phyloP scores from a whole-genome alignment of 306 rosid species.

The Castanopsis chinensis region DNA sequence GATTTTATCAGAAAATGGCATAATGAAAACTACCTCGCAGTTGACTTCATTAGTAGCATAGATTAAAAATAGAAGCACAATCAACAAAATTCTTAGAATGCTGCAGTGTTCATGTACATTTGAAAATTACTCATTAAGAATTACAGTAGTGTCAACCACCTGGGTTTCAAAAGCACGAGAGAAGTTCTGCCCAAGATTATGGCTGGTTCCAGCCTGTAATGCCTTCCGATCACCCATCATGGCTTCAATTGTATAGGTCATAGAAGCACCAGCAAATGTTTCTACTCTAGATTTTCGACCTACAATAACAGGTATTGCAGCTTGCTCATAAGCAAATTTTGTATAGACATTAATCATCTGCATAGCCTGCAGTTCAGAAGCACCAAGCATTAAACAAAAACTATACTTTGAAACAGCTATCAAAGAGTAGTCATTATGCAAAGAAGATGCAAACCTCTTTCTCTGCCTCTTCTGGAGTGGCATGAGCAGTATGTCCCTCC shows the following conservation, averaged over 20 bases:
- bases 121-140: not conserved
- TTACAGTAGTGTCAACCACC: conserved; percentile 35
- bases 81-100: not conserved
- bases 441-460: conserved; percentile 60
- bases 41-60: too few relatives aligned
- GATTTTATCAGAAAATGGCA: too few relatives aligned
- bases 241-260: conserved; percentile 94
- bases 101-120: not conserved
- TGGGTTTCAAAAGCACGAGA: conserved; percentile 92
- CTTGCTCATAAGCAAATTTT: conserved; percentile 84
- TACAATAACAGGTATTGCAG: conserved; percentile 90
- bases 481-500: conserved; percentile 99
- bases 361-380: conserved; percentile 70
- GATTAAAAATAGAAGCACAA: not conserved
- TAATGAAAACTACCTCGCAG: too few relatives aligned
- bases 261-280: conserved; percentile 95
- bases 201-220: conserved; percentile 97
- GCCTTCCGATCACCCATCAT: conserved; percentile 99
- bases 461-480: conserved; percentile 88
- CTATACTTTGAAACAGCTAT: not conserved
- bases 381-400: conserved; percentile 19
- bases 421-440: conserved; percentile 1
- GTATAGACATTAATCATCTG: conserved; percentile 96
- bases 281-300: conserved; percentile 96
- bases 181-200: conserved; percentile 97